Percentiles rank a stretch among this genome's conserved stretches.
phyloP scores from a whole-genome alignment of 768 basidiomycete species.

The Amanita fuliginea region DNA sequence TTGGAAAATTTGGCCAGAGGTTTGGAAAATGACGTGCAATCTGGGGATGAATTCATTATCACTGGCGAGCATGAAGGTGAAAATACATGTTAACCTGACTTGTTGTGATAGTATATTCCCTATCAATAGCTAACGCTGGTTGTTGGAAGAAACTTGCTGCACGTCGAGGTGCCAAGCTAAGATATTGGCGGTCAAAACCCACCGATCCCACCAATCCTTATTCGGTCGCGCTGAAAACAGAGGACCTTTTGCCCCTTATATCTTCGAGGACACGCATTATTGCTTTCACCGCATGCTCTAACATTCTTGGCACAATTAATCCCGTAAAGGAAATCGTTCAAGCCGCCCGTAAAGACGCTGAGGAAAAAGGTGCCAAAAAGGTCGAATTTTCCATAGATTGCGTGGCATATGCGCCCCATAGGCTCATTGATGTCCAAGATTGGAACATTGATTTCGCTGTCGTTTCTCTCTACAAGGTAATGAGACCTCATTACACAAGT shows the following conservation, averaged over 20 bases:
- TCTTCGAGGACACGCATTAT: too few relatives aligned
- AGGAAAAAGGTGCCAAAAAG: constrained; percentile 16
- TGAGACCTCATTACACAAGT: neutral
- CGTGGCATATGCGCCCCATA: constrained; percentile 71
- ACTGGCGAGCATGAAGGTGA: constrained; percentile 73
- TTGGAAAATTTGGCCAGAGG: constrained; percentile 60
- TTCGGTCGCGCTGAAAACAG: constrained; percentile 41
- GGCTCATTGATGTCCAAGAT: constrained; percentile 55
- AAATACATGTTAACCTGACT: constrained; percentile 3
- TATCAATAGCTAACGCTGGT: constrained; percentile 50
- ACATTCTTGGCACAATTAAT: constrained; percentile 58
- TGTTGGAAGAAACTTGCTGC: constrained; percentile 69
- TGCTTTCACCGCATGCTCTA: constrained; percentile 42
- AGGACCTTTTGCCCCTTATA: constrained; percentile 36
- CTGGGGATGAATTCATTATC: constrained; percentile 68
- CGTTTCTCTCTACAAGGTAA: constrained; percentile 70
- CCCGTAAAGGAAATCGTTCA: constrained; percentile 47
- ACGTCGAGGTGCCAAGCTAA: constrained; percentile 40
- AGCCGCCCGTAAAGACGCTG: constrained; percentile 39
- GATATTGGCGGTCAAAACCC: constrained; percentile 45
- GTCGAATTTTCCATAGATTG: constrained; percentile 65
- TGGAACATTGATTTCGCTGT: constrained; percentile 73
- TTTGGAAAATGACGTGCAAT: constrained; percentile 39
- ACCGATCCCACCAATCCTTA: constrained; percentile 52
- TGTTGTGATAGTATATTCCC: neutral